These are phyloP conservation scores for Hypomontagnella submonticulosa DNA, from an alignment of 495 filamentous ascomycete species.

Conservation along the genomic window DNA sequence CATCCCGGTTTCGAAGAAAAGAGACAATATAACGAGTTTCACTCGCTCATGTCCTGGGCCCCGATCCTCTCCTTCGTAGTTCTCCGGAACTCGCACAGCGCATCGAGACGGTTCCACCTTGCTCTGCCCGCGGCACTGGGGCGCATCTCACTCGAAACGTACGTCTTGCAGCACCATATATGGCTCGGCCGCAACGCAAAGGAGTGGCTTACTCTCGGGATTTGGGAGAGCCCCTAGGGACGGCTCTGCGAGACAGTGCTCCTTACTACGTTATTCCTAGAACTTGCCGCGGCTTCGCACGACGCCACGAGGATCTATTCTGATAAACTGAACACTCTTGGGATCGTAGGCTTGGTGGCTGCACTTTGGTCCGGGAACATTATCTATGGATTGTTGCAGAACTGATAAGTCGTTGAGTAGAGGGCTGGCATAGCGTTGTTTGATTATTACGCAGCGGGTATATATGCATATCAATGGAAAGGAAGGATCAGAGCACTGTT, in stretches of 20 bases:
- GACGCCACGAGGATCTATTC: conserved; percentile 25
- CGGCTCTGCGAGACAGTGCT: conserved; percentile 34
- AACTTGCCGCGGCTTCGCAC: conserved; percentile 26
- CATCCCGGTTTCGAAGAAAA: conserved; percentile 45
- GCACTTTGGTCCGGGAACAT: background rate
- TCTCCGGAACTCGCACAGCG: conserved; percentile 60
- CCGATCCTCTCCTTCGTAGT: conserved; percentile 63
- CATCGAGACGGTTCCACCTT: conserved; percentile 57
- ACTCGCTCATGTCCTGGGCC: conserved; percentile 65
- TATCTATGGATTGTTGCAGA: background rate
- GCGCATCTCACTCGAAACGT: conserved; percentile 66
- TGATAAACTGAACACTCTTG: background rate
- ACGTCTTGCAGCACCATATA: conserved; percentile 69
- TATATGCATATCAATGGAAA: too few relatives aligned
- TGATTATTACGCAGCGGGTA: too few relatives aligned
- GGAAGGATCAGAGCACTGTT: too few relatives aligned
- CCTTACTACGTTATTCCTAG: conserved; percentile 33
- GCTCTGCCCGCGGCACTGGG: conserved; percentile 65
- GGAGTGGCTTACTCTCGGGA: conserved; percentile 62
- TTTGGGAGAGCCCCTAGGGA: conserved; percentile 44
- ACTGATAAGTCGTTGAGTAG: background rate
- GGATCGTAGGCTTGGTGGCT: conserved; percentile 6
- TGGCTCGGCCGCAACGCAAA: conserved; percentile 70
- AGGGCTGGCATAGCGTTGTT: background rate
- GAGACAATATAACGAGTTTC: conserved; percentile 59